These are phyloP conservation scores for Schizosaccharomyces cryophilus DNA, from an alignment of 805 yeast genomes.

Conservation along the genomic window DNA sequence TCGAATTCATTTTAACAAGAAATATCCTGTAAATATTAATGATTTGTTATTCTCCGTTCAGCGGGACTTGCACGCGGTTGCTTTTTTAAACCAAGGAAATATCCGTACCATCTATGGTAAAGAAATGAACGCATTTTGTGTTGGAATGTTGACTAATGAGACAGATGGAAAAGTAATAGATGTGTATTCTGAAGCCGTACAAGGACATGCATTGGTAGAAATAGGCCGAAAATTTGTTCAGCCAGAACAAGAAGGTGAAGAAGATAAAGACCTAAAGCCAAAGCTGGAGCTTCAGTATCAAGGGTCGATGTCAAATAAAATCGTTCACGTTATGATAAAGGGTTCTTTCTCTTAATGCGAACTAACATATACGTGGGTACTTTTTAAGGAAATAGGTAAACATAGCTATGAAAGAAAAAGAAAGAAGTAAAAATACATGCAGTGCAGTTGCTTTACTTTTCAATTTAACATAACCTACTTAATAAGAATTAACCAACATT, in stretches of 20 bases:
- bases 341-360: neutral
- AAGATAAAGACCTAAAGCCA: neutral
- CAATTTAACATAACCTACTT: too few species aligned
- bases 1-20: neutral
- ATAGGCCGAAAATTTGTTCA: neutral
- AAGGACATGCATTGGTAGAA: neutral
- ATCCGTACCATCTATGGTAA: neutral
- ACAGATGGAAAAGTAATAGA: neutral
- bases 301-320: neutral
- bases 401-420: too few species aligned
- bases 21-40: neutral
- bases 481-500: too few species aligned
- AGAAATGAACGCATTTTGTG: too few species aligned
- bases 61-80: neutral
- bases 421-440: too few species aligned
- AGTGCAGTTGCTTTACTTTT: too few species aligned
- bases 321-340: neutral
- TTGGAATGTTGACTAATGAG: too few species aligned
- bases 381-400: too few species aligned
- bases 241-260: neutral
- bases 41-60: neutral
- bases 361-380: too few species aligned
- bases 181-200: neutral
- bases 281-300: neutral
- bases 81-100: neutral